Evolutionary conservation across 208 protist species (phyloP).

Genomic region (Wallacemonas sp.): DNA sequence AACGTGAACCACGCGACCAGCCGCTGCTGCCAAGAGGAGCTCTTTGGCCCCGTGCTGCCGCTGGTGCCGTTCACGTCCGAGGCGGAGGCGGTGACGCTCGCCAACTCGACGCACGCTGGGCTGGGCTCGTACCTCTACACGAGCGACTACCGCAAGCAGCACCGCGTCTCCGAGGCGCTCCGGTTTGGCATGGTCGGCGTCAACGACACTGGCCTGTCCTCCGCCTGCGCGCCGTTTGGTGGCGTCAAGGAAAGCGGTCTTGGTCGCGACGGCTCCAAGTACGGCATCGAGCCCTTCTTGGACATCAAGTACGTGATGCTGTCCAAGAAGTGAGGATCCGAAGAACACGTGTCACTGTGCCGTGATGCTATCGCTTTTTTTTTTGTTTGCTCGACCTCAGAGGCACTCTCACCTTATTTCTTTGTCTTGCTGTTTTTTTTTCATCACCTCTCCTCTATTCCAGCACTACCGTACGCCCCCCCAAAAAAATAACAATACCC

Average conservation of each 20-base stretch:
- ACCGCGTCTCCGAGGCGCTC: slow-evolving; percentile 57
- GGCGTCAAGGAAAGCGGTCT: slow-evolving; percentile 91
- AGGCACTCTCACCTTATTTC: too few relatives aligned
- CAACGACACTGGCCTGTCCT: slow-evolving; percentile 71
- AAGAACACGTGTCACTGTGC: too few relatives aligned
- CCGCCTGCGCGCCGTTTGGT: slow-evolving; percentile 80
- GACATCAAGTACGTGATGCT: slow-evolving; percentile 84
- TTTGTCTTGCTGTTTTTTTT: too few relatives aligned
- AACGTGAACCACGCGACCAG: slow-evolving; percentile 56
- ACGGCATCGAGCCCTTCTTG: slow-evolving; percentile 87
- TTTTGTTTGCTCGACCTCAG: too few relatives aligned
- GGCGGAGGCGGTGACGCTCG: slow-evolving; percentile 66
- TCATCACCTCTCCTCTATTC: too few relatives aligned
- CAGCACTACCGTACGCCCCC: too few relatives aligned
- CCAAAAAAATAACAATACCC: too few relatives aligned
- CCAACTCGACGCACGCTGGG: slow-evolving; percentile 79
- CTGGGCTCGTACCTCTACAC: slow-evolving; percentile 85
- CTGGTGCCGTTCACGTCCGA: slow-evolving; percentile 74
- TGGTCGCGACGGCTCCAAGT: slow-evolving; percentile 88
- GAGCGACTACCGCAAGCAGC: slow-evolving; percentile 67
- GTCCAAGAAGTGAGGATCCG: slow-evolving; percentile 43
- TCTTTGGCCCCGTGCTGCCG: slow-evolving; percentile 91
- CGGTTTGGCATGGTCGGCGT: slow-evolving; percentile 87
- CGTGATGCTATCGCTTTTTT: too few relatives aligned
- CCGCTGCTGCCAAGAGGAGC: slow-evolving; percentile 77